A percentile compares a stretch with the other conserved stretches of the same genome.
These are phyloP conservation scores for Auriscalpium microsporum DNA, from an alignment of 768 basidiomycete genomes.

Conservation along the genomic window DNA sequence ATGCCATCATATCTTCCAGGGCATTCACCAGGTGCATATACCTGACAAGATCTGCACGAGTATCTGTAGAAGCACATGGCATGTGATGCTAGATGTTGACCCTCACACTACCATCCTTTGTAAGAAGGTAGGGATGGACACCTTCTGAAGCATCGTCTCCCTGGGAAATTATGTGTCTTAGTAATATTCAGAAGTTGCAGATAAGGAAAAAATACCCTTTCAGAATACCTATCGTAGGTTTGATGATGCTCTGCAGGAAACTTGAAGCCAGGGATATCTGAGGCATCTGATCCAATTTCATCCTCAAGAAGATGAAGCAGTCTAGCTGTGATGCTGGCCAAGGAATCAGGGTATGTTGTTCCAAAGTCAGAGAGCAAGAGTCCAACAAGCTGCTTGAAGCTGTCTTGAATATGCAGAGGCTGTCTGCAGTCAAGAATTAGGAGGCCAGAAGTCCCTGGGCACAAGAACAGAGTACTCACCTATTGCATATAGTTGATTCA, in stretches of 20 bases:
- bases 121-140: neutral
- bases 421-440: neutral
- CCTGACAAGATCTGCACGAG: neutral
- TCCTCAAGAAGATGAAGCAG: neutral
- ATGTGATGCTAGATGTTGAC: neutral
- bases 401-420: neutral
- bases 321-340: neutral
- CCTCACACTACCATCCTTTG: neutral
- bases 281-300: neutral
- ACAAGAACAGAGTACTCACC: neutral
- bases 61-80: neutral
- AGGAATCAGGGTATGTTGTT: neutral
- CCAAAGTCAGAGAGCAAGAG: neutral
- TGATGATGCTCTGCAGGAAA: neutral
- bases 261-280: neutral
- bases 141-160: neutral
- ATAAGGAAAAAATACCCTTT: neutral
- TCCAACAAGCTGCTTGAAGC: neutral
- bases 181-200: neutral
- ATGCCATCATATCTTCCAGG: neutral
- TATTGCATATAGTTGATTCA: neutral
- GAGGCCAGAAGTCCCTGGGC: neutral
- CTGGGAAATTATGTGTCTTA: neutral
- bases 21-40: neutral
- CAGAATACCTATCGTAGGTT: neutral